phyloP scores from a whole-genome alignment of 768 basidiomycete species.

The Suillus bovinus region DNA sequence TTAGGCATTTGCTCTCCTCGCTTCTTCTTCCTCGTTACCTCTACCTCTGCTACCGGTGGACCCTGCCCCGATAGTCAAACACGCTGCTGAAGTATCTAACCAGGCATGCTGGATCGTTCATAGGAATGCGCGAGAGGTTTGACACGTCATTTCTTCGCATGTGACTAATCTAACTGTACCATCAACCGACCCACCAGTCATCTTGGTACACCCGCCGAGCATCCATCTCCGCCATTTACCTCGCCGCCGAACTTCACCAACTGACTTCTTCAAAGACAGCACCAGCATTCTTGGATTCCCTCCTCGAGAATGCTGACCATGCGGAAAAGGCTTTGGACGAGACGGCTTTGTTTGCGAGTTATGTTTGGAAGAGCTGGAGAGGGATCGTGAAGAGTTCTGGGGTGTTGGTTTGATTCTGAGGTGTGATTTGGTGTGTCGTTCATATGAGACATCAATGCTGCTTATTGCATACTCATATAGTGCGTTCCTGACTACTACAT shows the following conservation, averaged over 20 bases:
- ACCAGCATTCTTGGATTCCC: conserved; percentile 60
- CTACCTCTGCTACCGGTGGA: conserved; percentile 50
- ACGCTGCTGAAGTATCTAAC: conserved; percentile 63
- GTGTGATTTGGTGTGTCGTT: background rate
- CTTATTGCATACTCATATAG: background rate
- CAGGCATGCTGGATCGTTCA: conserved; percentile 63
- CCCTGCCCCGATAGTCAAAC: conserved; percentile 57
- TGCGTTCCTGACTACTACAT: background rate
- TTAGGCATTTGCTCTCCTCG: conserved; percentile 74
- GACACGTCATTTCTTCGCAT: conserved; percentile 13
- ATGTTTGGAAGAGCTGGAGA: conserved; percentile 51
- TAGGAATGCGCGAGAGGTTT: conserved; percentile 59
- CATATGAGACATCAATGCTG: background rate
- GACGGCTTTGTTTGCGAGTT: conserved; percentile 53
- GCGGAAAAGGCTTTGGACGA: conserved; percentile 53
- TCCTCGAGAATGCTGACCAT: conserved; percentile 51
- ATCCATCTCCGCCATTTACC: conserved; percentile 66
- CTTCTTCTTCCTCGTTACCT: conserved; percentile 41
- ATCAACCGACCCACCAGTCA: conserved; percentile 39
- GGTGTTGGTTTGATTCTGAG: conserved; percentile 24
- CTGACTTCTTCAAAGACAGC: conserved; percentile 74
- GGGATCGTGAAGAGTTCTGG: conserved; percentile 73
- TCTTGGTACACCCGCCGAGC: conserved; percentile 74
- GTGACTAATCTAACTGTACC: background rate
- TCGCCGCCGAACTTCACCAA: conserved; percentile 82